phyloP scores from a whole-genome alignment of 176 grass and related monocot genomes.

The Aegilops sharonensis region DNA sequence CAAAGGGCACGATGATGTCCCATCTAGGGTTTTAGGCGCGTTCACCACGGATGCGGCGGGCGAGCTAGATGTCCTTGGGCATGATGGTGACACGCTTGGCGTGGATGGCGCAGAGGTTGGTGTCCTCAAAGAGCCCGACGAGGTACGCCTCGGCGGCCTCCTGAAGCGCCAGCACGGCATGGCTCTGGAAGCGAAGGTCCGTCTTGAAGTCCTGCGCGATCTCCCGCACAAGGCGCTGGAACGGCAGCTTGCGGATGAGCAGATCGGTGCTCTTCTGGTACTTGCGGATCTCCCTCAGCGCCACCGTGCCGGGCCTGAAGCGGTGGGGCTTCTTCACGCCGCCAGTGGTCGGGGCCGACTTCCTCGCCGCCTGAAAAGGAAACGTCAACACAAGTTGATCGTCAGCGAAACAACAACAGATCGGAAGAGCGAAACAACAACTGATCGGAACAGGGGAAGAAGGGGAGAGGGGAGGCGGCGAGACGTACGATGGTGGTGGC shows the following conservation, averaged over 20 bases:
- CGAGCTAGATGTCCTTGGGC: slow-evolving; percentile 70
- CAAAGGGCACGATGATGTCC: no score
- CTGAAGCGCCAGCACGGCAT: slow-evolving; percentile 54
- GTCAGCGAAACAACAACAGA: no score
- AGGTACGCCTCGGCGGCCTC: slow-evolving; percentile 68
- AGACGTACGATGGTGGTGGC: no score
- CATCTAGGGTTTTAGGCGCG: not conserved
- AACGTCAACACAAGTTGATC: not conserved
- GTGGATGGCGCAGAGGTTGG: slow-evolving; percentile 75
- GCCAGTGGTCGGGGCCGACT: not conserved
- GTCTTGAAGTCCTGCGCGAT: slow-evolving; percentile 73
- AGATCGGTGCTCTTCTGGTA: slow-evolving; percentile 75
- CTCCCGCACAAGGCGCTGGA: slow-evolving; percentile 61
- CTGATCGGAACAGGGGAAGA: no score
- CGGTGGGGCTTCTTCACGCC: slow-evolving; percentile 11
- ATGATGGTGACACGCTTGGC: slow-evolving; percentile 75
- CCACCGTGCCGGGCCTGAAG: not conserved
- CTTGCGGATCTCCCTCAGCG: slow-evolving; percentile 64
- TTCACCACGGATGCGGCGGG: slow-evolving; percentile 47
- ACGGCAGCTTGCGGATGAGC: slow-evolving; percentile 68
- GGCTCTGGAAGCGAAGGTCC: slow-evolving; percentile 72
- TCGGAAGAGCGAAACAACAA: no score
- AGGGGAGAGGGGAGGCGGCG: no score
- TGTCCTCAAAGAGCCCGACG: slow-evolving; percentile 66
- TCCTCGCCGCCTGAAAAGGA: not conserved